phyloP scores from a whole-genome alignment of 2,329 filamentous ascomycete genomes.

The Trichoderma sp. region DNA sequence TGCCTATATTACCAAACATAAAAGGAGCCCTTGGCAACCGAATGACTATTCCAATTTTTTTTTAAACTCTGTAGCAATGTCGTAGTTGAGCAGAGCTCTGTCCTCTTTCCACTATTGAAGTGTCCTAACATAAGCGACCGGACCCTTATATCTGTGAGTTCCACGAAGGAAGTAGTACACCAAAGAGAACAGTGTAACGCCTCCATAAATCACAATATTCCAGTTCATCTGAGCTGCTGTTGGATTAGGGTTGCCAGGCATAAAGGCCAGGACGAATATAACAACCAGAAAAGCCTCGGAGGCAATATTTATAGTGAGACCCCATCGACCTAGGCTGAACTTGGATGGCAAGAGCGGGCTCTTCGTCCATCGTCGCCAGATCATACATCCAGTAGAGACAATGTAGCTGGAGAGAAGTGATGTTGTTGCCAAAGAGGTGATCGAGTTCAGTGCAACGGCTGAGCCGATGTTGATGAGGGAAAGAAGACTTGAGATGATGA shows the following conservation, averaged over 20 bases:
- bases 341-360: not conserved
- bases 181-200: not conserved
- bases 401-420: constrained; percentile 7
- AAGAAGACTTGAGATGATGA: constrained; percentile 30
- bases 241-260: not conserved
- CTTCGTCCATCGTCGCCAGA: not conserved
- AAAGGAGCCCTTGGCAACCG: not conserved
- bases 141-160: not conserved
- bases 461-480: constrained; percentile 36
- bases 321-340: not conserved
- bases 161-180: not conserved
- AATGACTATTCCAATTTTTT: not conserved
- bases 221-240: constrained; percentile 1
- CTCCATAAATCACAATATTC: not conserved
- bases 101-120: not conserved
- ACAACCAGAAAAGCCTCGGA: not conserved
- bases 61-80: not conserved
- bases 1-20: not conserved
- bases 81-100: not conserved
- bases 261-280: not conserved
- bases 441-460: constrained; percentile 23
- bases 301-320: not conserved
- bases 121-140: not conserved
- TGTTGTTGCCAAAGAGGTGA: not conserved
- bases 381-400: constrained; percentile 4